Conservation (phyloP, 2,329 filamentous ascomycete genomes). For the Ascochyta koolunga region DNA sequence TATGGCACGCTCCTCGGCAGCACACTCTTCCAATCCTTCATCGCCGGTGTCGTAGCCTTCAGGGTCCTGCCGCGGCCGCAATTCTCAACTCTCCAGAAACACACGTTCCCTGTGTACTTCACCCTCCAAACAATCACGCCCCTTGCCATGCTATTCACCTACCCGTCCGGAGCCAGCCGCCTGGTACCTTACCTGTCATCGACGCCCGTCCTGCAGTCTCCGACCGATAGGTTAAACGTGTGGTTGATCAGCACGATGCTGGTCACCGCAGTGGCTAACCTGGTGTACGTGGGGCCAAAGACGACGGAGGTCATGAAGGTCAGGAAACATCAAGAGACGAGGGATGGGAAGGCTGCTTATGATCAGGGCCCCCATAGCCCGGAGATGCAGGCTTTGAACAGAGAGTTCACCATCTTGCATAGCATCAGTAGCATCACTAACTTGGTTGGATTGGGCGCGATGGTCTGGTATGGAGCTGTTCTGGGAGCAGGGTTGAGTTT, state of each 20-base stretch:
- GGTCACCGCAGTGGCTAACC: constrained; percentile 72
- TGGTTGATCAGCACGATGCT: constrained; percentile 73
- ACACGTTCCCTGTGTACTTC: constrained; percentile 88
- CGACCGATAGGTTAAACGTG: constrained; percentile 27
- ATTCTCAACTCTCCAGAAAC: constrained; percentile 79
- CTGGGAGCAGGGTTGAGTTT: constrained; percentile 56
- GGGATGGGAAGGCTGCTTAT: constrained; percentile 86
- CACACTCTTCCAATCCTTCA: constrained; percentile 86
- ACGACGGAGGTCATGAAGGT: constrained; percentile 77
- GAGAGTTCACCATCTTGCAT: constrained; percentile 74
- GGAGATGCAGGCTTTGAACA: constrained; percentile 71
- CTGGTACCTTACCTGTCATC: constrained; percentile 11
- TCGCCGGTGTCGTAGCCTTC: constrained; percentile 75
- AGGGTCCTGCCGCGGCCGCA: constrained; percentile 76
- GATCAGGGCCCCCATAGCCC: constrained; percentile 79
- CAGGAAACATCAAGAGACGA: constrained; percentile 82
- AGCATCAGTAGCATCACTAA: constrained; percentile 83
- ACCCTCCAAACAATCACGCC: constrained; percentile 79
- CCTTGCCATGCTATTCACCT: constrained; percentile 75
- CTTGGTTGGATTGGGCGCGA: constrained; percentile 70
- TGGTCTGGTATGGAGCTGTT: constrained; percentile 77
- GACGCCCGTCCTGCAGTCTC: constrained; percentile 13
- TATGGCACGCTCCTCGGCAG: constrained; percentile 88
- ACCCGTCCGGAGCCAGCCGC: constrained; percentile 57
- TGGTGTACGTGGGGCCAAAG: constrained; percentile 73